These are phyloP conservation scores for Russula foetens DNA, from an alignment of 768 basidiomycete genomes.

Conservation along the genomic window DNA sequence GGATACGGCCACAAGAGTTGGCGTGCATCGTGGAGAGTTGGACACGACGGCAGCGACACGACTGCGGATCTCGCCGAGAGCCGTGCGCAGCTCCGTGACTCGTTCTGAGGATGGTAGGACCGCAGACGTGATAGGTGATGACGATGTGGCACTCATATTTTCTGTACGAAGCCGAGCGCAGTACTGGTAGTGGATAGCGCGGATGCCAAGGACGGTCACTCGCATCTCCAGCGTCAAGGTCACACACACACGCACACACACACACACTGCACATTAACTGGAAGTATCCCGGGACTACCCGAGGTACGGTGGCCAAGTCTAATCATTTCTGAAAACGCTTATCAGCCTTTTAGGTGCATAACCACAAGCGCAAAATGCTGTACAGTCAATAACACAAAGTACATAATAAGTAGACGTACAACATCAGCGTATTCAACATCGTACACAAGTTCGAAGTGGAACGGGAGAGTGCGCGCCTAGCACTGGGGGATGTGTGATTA, in stretches of 20 bases:
- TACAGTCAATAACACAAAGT: constrained; percentile 10
- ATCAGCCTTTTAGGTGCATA: not conserved
- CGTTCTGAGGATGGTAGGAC: constrained; percentile 33
- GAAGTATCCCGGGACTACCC: too few species aligned
- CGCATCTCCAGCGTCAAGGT: not conserved
- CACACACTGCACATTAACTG: too few species aligned
- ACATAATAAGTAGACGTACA: constrained; percentile 15
- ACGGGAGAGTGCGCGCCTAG: not conserved
- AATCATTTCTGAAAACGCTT: too few species aligned
- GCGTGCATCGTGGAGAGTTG: constrained; percentile 20
- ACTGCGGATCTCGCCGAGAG: constrained; percentile 43
- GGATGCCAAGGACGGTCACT: not conserved
- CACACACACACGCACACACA: too few species aligned
- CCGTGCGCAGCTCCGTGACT: constrained; percentile 42
- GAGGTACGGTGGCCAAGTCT: too few species aligned
- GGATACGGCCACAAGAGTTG: constrained; percentile 78
- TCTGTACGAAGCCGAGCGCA: not conserved
- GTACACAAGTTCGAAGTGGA: not conserved
- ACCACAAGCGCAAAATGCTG: constrained; percentile 1
- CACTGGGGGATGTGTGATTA: constrained; percentile 1
- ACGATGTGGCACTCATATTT: not conserved
- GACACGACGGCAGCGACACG: constrained; percentile 36
- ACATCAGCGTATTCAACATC: constrained; percentile 1
- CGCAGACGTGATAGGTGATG: not conserved
- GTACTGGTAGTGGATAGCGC: not conserved